Percentiles rank a stretch among this genome's conserved stretches.
These are phyloP conservation scores for Tremellales sp. DNA, from an alignment of 1,284 basidiomycete species.

Conservation along the genomic window DNA sequence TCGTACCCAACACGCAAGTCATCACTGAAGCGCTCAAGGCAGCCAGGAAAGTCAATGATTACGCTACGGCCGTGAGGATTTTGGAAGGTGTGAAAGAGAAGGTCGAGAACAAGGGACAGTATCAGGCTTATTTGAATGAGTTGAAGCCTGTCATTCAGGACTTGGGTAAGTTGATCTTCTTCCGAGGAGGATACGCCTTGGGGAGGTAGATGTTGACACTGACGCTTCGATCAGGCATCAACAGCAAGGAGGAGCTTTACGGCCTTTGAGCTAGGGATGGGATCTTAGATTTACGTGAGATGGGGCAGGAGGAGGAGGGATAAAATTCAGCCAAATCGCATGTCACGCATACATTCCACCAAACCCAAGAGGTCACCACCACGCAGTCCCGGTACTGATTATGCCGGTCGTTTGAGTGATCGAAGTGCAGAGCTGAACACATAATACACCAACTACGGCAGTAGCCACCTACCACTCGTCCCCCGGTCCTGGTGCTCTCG, in stretches of 20 bases:
- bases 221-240: conserved; percentile 35
- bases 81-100: conserved; percentile 91
- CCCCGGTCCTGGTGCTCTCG: no score
- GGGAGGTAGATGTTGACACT: neutral
- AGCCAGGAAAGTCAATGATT: conserved; percentile 90
- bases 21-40: conserved; percentile 87
- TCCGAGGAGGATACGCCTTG: neutral
- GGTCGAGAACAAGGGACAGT: conserved; percentile 92
- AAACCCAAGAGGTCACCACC: no score
- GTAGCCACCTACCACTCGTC: no score
- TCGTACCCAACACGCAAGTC: conserved; percentile 86
- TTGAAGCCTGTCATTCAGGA: conserved; percentile 79
- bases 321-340: conserved; percentile 1
- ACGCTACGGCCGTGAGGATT: conserved; percentile 89
- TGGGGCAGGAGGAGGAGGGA: no score
- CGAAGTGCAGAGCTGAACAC: no score
- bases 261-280: conserved; percentile 10
- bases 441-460: no score
- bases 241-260: conserved; percentile 49
- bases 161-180: conserved; percentile 64
- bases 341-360: neutral
- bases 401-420: no score
- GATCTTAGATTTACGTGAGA: neutral
- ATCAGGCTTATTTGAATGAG: conserved; percentile 83
- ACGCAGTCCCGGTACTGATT: no score